These are phyloP conservation scores for Thelephora ganbajun DNA, from an alignment of 768 basidiomycete genomes.

Conservation along the genomic window DNA sequence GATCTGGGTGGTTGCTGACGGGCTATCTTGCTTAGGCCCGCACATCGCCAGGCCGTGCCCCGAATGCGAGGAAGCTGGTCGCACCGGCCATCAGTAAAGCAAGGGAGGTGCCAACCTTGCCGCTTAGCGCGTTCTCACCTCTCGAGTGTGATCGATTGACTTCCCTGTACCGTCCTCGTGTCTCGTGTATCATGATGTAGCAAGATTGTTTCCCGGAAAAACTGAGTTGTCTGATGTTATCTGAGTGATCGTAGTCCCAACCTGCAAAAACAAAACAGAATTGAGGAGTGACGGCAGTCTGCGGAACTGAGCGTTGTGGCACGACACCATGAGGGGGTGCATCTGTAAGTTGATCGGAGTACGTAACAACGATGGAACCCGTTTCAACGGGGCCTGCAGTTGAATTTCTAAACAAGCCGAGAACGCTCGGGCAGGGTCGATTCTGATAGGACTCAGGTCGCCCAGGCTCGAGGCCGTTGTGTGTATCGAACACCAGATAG, in stretches of 20 bases:
- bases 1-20: slow-evolving; percentile 6
- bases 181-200: neutral
- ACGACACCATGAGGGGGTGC: too few species aligned
- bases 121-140: too few species aligned
- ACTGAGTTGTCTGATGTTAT: neutral
- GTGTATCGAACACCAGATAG: too few species aligned
- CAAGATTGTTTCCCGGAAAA: neutral
- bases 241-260: slow-evolving; percentile 1
- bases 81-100: too few species aligned
- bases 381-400: slow-evolving; percentile 1
- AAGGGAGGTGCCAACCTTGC: too few species aligned
- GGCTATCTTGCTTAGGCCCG: slow-evolving; percentile 26
- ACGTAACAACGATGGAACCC: neutral
- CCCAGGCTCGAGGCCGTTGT: too few species aligned
- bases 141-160: too few species aligned
- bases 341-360: neutral
- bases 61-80: slow-evolving; percentile 19
- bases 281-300: neutral
- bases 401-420: neutral
- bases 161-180: too few species aligned
- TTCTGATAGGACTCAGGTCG: too few species aligned
- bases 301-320: too few species aligned
- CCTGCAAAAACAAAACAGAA: neutral
- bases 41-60: slow-evolving; percentile 49
- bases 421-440: too few species aligned